Evolutionary conservation across 2,329 filamentous ascomycete genomes (phyloP), one percentile per base, ranked within the genome.

Genomic region (Volutella citrinella): DNA sequence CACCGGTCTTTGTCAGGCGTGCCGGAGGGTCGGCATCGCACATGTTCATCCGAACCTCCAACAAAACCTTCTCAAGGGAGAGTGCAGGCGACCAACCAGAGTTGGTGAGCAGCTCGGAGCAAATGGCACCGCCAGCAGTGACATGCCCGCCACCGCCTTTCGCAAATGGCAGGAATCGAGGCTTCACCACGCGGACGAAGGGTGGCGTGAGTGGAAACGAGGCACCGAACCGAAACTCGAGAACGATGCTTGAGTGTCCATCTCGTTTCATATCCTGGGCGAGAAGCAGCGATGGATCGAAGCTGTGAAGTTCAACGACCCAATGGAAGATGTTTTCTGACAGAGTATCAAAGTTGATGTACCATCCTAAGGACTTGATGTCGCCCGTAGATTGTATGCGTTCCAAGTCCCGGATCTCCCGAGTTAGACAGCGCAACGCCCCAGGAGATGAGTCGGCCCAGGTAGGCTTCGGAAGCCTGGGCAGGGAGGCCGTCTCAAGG

Each of bases 301-400:
- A 95, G 26, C 82, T 87, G 57, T 95, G 90, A 2, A 96, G 67
- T 57, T 95, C 86, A 6, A 94, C 80, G 38, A 95, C 88, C 89
- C 89, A 95, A 52, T 94, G 88, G 52, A 93, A 95, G 42, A 89
- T 71, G 51, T 90, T 94, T 15, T n/a, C n/a, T n/a, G 66, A 74
- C 22, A 90, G 67, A 30, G 77, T 74, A 6, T 68, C 63, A 29
- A 73, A 70, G 51, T 94, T 76, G 35, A 95, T 80, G 53, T 87
- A 88, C 88, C 89, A 95, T 12, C 90, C 90, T 0, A 94, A 72
- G 39, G 84, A 76, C 39, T 82, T 72, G 3, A 77, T 56, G 1
- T 78, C 73, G 2, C 72, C 78, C 10, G 57, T 65, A 2, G 74
- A 59, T 55, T 95, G 89, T 2, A 80, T 60, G 38, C 76, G 75